Evolutionary conservation across 2,329 filamentous ascomycete genomes (phyloP).

Genomic region (Tolypocladium album): DNA sequence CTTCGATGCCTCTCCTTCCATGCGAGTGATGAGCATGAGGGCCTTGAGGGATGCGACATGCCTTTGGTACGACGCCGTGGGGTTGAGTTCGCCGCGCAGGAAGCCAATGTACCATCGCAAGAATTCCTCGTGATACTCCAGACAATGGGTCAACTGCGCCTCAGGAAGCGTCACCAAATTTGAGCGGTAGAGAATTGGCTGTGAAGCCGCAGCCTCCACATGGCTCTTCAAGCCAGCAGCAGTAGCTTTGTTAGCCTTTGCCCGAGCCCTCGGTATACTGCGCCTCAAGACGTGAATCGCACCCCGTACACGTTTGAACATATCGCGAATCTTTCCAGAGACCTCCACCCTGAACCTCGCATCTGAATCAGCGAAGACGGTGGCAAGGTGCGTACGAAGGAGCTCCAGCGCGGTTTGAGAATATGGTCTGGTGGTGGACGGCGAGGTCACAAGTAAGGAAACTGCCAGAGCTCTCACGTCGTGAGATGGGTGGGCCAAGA

Average conservation of each 20-base stretch:
- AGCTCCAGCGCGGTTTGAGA: constrained; percentile 49
- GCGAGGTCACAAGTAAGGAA: constrained; percentile 67
- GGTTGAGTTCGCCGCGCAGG: constrained; percentile 60
- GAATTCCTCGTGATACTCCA: constrained; percentile 50
- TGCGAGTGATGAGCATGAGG: constrained; percentile 53
- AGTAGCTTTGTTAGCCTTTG: constrained; percentile 23
- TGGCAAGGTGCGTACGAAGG: constrained; percentile 53
- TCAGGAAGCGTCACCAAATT: constrained; percentile 29
- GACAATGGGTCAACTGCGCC: constrained; percentile 22
- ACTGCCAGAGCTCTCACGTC: constrained; percentile 70
- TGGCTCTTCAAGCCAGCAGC: constrained; percentile 7
- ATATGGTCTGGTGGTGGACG: constrained; percentile 64
- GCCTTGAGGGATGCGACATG: constrained; percentile 74
- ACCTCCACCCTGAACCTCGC: constrained; percentile 78
- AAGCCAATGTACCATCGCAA: constrained; percentile 66
- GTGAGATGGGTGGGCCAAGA: constrained; percentile 46
- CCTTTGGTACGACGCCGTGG: constrained; percentile 80
- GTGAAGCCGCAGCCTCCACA: constrained; percentile 6
- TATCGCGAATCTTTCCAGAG: constrained; percentile 60
- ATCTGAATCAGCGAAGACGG: constrained; percentile 74
- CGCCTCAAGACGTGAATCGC: constrained; percentile 47
- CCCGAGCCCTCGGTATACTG: constrained; percentile 24
- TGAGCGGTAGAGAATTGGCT: constrained; percentile 24
- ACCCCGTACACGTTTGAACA: constrained; percentile 66
- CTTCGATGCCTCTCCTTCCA: constrained; percentile 48